Base-by-base conservation (phyloP, 1,139 yeast genomes). In the Blastobotrys elegans region DNA sequence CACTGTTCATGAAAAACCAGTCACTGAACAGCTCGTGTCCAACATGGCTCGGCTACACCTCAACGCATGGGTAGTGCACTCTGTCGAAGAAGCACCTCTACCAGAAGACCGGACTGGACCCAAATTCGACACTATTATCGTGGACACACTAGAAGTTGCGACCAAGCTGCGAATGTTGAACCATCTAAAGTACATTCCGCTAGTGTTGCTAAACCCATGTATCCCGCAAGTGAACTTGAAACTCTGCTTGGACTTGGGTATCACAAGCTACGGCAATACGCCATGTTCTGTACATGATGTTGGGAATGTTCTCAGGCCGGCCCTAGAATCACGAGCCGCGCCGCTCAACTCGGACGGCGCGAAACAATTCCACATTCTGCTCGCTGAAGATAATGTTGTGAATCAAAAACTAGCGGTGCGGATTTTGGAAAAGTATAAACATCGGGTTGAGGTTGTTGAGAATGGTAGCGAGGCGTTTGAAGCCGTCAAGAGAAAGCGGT, bases 371-470 rank as follows among this genome's bases (percentile, higher is more conserved):
- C 82, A 79, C 58, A 81, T 87, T 36, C 70, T 87, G 53, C 75
- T 87, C 38, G 95, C 95, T 0, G 96, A 87, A 66, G 96, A 87
- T 68, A 87, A 87, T 61, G 73, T 85, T 57, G 94, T 86, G 41
- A 86, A 86, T 67, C 95, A 86, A 66, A 87, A 86, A 64, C 75
- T 86, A 56, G 95, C 95, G 0, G 94, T 84, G 4, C 74, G 87
- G 54, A 86, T 86, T 44, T 72, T 86, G 52, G 89, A 85, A 62
- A 86, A 86, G 63, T 86, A 84, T 64, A 90, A 90, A 21, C 95
- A 86, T 65, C 74, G 76, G 51, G 89, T 85, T 7, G 84, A 81
- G 52, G 95, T 84, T 46, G 95, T 87, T 16, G 94, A 85, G 61
- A 87, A 87, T 63, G 95, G 96, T 11, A 71, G 80, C 51, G 89